Evolutionary conservation across 2,329 filamentous ascomycete genomes (phyloP).

Genomic region (Samsoniella hepiali): DNA sequence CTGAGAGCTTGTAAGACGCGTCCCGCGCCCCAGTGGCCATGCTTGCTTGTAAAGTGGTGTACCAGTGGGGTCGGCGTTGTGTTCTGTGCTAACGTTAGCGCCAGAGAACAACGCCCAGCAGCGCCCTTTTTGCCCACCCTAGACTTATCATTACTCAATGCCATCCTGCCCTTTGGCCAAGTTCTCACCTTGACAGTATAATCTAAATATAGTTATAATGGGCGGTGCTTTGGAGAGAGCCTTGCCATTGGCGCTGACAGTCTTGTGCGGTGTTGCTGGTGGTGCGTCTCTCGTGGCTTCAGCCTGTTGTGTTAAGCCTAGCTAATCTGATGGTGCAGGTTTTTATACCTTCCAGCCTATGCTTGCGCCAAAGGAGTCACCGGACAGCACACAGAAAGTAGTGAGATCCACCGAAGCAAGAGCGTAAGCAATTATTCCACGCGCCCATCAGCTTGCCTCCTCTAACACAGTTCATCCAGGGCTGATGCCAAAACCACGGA

Average conservation of each 20-base stretch:
- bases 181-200: not conserved
- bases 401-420: not conserved
- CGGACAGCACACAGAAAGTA: too few relatives aligned
- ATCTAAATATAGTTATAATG: not conserved
- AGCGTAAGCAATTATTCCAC: not conserved
- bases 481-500: not conserved
- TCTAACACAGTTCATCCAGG: not conserved
- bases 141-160: not conserved
- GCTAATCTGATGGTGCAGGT: slow-evolving; percentile 25
- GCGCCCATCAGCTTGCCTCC: not conserved
- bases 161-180: not conserved
- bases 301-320: not conserved
- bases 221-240: slow-evolving; percentile 34
- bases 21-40: not conserved
- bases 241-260: slow-evolving; percentile 34
- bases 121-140: slow-evolving; percentile 2
- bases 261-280: slow-evolving; percentile 37
- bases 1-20: slow-evolving; percentile 6
- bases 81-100: not conserved
- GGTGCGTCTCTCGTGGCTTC: slow-evolving; percentile 27
- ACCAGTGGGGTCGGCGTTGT: not conserved
- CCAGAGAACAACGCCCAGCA: not conserved
- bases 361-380: slow-evolving; percentile 25
- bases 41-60: not conserved
- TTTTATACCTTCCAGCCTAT: slow-evolving; percentile 38